Base-by-base conservation (phyloP, 2,329 filamentous ascomycete genomes). In the Penicillium rolfsii region DNA sequence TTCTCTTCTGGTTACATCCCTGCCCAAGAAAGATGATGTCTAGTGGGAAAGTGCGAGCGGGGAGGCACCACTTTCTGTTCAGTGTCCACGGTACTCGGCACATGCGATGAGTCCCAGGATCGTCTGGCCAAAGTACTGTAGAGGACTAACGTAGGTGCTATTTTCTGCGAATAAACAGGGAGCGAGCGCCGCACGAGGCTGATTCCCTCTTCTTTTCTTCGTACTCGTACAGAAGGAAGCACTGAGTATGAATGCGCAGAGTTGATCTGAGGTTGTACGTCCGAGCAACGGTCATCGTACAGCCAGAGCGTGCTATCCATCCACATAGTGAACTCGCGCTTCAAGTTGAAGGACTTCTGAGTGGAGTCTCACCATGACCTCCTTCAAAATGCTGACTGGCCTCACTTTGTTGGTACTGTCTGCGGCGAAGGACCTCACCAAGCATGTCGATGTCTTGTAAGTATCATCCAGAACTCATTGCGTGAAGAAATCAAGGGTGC, bases 371-470 rank as follows among this genome's bases (percentile, higher is more conserved):
- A 58, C 9, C 28, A 65, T 65, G 61, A 59, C 11, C 4, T 49
- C 41, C 22, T 54, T 35, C n/a, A 56, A 14, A n/a, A 66, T 62
- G 48, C 36, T 66, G 11, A 57, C 59, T 8, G 50, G 68, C 28
- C 12, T 68, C 26, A 53, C 59, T 11, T 49, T 71, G 28, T 26
- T 71, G 5, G 53, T 52, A 28, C 41, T 9, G 52, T 55, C 43
- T 26, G 59, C 60, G 14, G 65, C 66, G 14, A 59, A 64, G n/a
- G 66, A 68, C 41, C 46, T 71, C 14, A 67, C 66, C 7, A 60
- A 68, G 22, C 66, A 73, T 63, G 72, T 74, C 12, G 64, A 73
- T 63, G 54, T 71, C 28, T 74, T 73, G 72, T 74, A 59, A 62
- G 69, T 67, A 19, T 4, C 50, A 14, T 2, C 16, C 12, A 30